phyloP scores from a whole-genome alignment of 2,329 filamentous ascomycete genomes.

The Botrytis sinoallii region DNA sequence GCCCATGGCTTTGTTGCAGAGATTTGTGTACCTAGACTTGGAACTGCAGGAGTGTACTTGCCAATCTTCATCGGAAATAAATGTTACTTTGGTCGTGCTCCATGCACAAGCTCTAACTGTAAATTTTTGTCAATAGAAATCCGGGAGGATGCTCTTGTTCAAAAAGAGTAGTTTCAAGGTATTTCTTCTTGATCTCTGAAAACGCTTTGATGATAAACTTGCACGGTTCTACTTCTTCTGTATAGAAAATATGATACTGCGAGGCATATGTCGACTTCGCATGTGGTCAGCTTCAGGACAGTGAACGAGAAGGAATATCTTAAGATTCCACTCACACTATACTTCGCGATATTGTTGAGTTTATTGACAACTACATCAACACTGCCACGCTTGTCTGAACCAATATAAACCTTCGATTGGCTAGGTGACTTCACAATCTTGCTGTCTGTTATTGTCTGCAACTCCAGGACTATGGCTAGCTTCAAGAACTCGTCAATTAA shows the following conservation, averaged over 20 bases:
- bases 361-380: conserved; percentile 27
- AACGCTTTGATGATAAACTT: conserved; percentile 25
- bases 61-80: conserved; percentile 9
- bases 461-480: neutral
- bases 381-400: conserved; percentile 19
- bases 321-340: conserved; percentile 25
- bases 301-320: neutral
- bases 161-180: conserved; percentile 33
- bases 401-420: conserved; percentile 26
- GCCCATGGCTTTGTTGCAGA: conserved; percentile 14
- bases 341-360: conserved; percentile 31
- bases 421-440: conserved; percentile 26
- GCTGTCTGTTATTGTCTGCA: conserved; percentile 28
- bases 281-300: neutral
- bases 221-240: conserved; percentile 27
- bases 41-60: conserved; percentile 20
- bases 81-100: conserved; percentile 7
- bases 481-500: conserved; percentile 1
- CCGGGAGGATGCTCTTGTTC: conserved; percentile 21
- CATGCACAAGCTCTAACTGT: conserved; percentile 28
- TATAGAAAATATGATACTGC: conserved; percentile 31
- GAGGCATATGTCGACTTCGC: neutral
- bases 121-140: conserved; percentile 22
- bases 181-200: conserved; percentile 27
- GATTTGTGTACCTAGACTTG: neutral